Base-by-base conservation (phyloP, 192 early-diverging fungal genomes). In the Backusella circina region DNA sequence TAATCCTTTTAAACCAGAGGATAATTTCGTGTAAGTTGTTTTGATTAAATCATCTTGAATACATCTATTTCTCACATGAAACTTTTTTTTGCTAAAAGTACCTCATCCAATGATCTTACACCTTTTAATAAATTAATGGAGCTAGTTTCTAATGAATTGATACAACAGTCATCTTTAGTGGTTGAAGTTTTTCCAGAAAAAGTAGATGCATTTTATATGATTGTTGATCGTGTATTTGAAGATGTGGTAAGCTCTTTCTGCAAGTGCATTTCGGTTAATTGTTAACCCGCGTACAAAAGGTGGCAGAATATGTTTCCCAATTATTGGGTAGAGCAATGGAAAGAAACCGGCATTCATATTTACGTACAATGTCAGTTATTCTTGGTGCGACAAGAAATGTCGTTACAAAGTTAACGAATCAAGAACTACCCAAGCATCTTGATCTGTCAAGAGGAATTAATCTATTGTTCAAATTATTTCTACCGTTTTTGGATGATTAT, bases 151-250 rank as follows among this genome's bases (percentile, higher is more conserved):
- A 85, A 93, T 54, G 88, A 88, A 51, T 77, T 95, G 4, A 82
- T 85, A 61, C 83, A 88, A 66, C 94, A 95, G 80, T 86, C 89
- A 3, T 75, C 74, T 28, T 72, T 94, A 23, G 89, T 93, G 57
- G 68, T 76, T 36, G 79, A 93, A 38, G 89, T 95, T 12, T 95
- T 95, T 75, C 87, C 86, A 18, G 85, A 86, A 33, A 86, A 88
- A 16, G 86, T 86, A 4, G 90, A 93, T 78, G 93, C 92, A 7
- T 83, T 91, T 72, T 93, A 91, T 67, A 77, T 76, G 8, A 95
- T 95, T 77, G 82, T 88, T 21, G 88, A 91, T 78, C 88, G 90
- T 7, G 93, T 95, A 30, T 91, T 95, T 86, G 93, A 95, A 75
- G 94, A 95, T 84, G 85, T 89, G 47, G 84, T 85, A 85, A 77